Percentiles rank a stretch among this genome's conserved stretches.
Conservation (phyloP, 108 stramenopile species). For the Cyclostephanos invisitatus region DNA sequence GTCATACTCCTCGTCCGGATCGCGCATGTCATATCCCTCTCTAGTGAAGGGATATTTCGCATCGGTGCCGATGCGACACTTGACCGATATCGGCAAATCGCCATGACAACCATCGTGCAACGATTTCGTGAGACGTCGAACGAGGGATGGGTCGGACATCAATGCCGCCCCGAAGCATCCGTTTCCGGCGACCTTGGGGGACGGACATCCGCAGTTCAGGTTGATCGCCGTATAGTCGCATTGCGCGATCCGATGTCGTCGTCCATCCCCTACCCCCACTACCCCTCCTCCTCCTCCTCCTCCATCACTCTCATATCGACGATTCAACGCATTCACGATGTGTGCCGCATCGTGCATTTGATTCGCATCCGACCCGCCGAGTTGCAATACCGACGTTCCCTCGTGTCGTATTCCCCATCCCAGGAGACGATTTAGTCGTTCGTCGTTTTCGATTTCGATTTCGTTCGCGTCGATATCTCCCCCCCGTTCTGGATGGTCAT, state of each 20-base stretch:
- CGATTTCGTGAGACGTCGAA: slow-evolving; percentile 68
- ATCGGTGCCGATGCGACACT: slow-evolving; percentile 95
- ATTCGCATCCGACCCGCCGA: slow-evolving; percentile 93
- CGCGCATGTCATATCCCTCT: slow-evolving; percentile 57
- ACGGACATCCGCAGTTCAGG: slow-evolving; percentile 99
- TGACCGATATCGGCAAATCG: slow-evolving; percentile 89
- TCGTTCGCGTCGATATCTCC: no score
- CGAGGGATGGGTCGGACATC: slow-evolving; percentile 93
- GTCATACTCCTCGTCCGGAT: slow-evolving; percentile 84
- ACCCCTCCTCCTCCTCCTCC: no score
- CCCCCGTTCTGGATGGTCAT: no score
- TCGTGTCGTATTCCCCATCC: slow-evolving; percentile 57
- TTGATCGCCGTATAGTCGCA: slow-evolving; percentile 96
- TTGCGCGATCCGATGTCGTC: slow-evolving; percentile 1
- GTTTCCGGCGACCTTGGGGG: slow-evolving; percentile 94
- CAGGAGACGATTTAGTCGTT: slow-evolving; percentile 40
- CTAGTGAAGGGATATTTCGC: slow-evolving; percentile 49
- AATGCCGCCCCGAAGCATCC: slow-evolving; percentile 98
- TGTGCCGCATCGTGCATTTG: slow-evolving; percentile 73
- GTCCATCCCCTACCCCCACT: slow-evolving; percentile 38
- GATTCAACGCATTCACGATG: slow-evolving; percentile 68
- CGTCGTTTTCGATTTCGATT: slow-evolving; percentile 5
- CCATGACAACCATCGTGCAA: slow-evolving; percentile 75
- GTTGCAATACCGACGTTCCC: slow-evolving; percentile 90
- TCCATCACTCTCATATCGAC: no score